Conservation (phyloP, 768 basidiomycete species). For the Trametes cubensis region DNA sequence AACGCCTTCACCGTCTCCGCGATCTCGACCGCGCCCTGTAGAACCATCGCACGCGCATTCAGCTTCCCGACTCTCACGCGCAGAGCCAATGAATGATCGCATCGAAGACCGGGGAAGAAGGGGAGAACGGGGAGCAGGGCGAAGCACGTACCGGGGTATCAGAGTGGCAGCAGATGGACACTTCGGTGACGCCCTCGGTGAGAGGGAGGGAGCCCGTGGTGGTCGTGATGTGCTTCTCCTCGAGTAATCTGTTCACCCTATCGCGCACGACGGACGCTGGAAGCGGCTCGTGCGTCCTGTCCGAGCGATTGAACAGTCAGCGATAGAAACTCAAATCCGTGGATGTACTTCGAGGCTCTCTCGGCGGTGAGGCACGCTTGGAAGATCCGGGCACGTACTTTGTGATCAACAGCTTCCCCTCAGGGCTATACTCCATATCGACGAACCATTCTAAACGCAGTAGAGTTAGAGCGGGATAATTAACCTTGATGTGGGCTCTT, state of each 20-base stretch:
- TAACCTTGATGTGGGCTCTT: neutral
- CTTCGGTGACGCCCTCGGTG: slow-evolving; percentile 46
- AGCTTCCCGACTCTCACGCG: neutral
- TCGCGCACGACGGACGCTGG: slow-evolving; percentile 43
- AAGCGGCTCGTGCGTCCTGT: slow-evolving; percentile 55
- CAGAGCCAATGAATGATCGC: neutral
- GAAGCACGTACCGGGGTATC: slow-evolving; percentile 53
- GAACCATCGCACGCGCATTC: neutral
- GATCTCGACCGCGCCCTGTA: slow-evolving; percentile 56
- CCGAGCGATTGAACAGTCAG: too few species aligned
- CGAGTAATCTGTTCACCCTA: slow-evolving; percentile 51
- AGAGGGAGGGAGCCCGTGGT: slow-evolving; percentile 46
- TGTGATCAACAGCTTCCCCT: slow-evolving; percentile 63
- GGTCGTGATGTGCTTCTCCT: slow-evolving; percentile 51
- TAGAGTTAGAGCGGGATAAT: neutral
- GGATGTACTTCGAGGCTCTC: too few species aligned
- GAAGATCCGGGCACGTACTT: slow-evolving; percentile 39
- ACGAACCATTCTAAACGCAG: slow-evolving; percentile 59
- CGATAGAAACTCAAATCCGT: too few species aligned
- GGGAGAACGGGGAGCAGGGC: too few species aligned
- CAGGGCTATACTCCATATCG: slow-evolving; percentile 60
- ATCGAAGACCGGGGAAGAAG: too few species aligned
- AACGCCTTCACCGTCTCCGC: slow-evolving; percentile 53
- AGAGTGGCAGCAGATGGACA: slow-evolving; percentile 68
- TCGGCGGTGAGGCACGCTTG: neutral